Evolutionary conservation across 148 eudicot genomes (phyloP).

Genomic region (Rhododendron ferrugineum): DNA sequence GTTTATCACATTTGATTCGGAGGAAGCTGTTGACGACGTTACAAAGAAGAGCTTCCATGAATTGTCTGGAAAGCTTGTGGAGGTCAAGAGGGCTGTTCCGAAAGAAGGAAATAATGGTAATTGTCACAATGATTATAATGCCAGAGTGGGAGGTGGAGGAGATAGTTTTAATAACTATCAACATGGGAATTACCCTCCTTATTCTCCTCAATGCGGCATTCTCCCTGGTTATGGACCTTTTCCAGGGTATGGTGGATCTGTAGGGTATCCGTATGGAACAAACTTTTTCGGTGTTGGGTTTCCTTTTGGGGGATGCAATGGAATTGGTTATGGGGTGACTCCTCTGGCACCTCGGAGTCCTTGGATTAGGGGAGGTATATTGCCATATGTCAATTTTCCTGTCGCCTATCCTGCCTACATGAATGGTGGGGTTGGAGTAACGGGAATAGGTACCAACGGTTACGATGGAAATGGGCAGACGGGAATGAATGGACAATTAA

Average conservation of each 20-base stretch:
- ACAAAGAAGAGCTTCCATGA: conserved; percentile 7
- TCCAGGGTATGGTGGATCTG: conserved; percentile 33
- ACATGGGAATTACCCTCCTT: conserved; percentile 18
- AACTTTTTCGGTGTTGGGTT: conserved; percentile 34
- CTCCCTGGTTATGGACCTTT: conserved; percentile 34
- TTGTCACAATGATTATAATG: conserved; percentile 19
- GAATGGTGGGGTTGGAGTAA: conserved; percentile 1
- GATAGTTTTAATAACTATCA: conserved; percentile 23
- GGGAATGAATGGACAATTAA: conserved; percentile 11
- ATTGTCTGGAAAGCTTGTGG: conserved; percentile 9
- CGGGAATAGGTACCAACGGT: neutral
- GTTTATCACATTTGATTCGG: conserved; percentile 16
- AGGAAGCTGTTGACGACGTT: conserved; percentile 7
- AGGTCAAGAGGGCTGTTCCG: conserved; percentile 19
- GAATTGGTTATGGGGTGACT: conserved; percentile 49
- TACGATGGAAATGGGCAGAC: conserved; percentile 9
- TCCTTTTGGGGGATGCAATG: conserved; percentile 8
- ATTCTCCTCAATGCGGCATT: neutral
- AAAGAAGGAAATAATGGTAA: neutral
- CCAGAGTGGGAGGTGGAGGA: neutral
- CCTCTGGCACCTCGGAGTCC: conserved; percentile 33
- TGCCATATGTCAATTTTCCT: conserved; percentile 27
- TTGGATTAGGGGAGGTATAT: conserved; percentile 38
- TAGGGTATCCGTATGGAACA: conserved; percentile 19
- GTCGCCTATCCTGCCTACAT: neutral